Evolutionary conservation across 306 rosid genomes (phyloP).

Genomic region (Carpinus fangiana): DNA sequence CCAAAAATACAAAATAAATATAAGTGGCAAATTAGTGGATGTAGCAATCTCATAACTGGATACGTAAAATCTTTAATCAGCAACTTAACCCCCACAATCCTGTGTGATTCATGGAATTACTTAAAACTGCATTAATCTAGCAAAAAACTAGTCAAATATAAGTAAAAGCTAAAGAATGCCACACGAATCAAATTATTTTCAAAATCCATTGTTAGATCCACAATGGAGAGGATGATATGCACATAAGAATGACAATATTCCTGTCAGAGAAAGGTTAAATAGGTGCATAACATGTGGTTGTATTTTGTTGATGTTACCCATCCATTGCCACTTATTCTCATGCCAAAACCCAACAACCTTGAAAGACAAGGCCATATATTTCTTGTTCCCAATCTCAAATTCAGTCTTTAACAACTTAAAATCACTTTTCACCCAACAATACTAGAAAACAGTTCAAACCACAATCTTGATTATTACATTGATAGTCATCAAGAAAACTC

Average conservation of each 20-base stretch:
- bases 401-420: constrained; percentile 1
- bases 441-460: background rate
- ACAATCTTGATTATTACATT: background rate
- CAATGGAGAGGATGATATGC: background rate
- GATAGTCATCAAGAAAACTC: background rate
- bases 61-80: background rate
- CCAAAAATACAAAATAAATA: background rate
- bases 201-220: background rate
- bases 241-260: background rate
- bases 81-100: background rate
- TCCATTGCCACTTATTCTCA: background rate
- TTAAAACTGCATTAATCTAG: background rate
- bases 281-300: background rate
- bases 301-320: background rate
- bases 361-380: background rate
- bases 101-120: background rate
- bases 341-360: background rate
- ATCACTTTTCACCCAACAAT: background rate
- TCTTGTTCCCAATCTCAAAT: background rate
- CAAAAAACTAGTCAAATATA: background rate
- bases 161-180: background rate
- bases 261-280: background rate
- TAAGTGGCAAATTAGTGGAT: background rate
- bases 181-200: background rate
- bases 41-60: background rate